A percentile compares a stretch with the other conserved stretches of the same genome.
Conservation (phyloP, 2,329 filamentous ascomycete species). For the Paraphaeosphaeria minitans region DNA sequence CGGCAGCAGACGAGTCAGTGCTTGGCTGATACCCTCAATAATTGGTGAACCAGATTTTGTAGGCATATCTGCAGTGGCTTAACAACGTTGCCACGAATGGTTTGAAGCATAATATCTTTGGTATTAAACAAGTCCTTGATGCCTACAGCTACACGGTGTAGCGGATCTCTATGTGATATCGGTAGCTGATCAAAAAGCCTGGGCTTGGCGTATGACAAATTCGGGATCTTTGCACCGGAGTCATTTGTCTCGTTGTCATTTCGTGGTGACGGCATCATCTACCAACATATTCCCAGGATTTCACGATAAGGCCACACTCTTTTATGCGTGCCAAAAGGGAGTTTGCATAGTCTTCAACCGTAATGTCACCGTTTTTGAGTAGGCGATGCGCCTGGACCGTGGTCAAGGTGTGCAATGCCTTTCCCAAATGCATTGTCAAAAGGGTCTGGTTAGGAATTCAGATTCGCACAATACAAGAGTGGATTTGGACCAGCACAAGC, state of each 20-base stretch:
- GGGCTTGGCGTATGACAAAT: slow-evolving; percentile 43
- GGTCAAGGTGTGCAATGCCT: background rate
- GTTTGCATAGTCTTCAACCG: background rate
- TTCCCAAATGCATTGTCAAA: no score
- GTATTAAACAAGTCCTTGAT: slow-evolving; percentile 62
- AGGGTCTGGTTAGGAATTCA: no score
- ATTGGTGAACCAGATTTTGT: slow-evolving; percentile 59
- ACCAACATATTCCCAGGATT: background rate
- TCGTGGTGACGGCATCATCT: background rate
- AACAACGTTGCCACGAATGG: background rate
- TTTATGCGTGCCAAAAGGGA: background rate
- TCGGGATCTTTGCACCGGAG: slow-evolving; percentile 5
- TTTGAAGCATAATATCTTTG: slow-evolving; percentile 51
- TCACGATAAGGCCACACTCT: background rate
- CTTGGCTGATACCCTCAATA: slow-evolving; percentile 50
- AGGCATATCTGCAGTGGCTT: slow-evolving; percentile 62
- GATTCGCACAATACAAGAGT: no score
- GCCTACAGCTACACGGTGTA: slow-evolving; percentile 60
- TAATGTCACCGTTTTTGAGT: background rate
- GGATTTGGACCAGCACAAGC: no score
- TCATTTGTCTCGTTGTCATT: no score
- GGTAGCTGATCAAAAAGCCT: slow-evolving; percentile 56
- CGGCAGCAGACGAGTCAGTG: slow-evolving; percentile 58
- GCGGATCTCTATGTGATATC: slow-evolving; percentile 54
- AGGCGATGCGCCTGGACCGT: background rate